phyloP scores from a whole-genome alignment of 202 grass and related monocot species.

The Carex sylvatica region DNA sequence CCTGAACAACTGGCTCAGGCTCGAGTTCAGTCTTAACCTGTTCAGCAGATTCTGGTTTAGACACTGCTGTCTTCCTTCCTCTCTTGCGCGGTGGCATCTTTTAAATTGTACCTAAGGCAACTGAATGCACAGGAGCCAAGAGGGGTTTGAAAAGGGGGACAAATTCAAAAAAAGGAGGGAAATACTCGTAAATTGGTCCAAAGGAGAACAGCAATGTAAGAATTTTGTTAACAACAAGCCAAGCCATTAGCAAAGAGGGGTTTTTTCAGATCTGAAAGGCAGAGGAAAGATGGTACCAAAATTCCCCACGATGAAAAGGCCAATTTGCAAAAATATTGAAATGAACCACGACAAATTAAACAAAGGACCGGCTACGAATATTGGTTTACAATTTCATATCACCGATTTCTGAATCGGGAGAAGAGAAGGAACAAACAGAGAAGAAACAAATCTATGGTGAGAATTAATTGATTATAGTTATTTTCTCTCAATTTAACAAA shows the following conservation, averaged over 20 bases:
- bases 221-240: slow-evolving; percentile 4
- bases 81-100: slow-evolving; percentile 28
- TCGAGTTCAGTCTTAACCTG: slow-evolving; percentile 18
- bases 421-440: not conserved
- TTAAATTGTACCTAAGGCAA: slow-evolving; percentile 25
- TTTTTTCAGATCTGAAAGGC: slow-evolving; percentile 2
- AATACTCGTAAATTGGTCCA: slow-evolving; percentile 24
- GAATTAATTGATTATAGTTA: slow-evolving; percentile 15
- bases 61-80: slow-evolving; percentile 7
- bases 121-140: slow-evolving; percentile 23
- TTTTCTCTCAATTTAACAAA: slow-evolving; percentile 1
- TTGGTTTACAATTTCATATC: slow-evolving; percentile 7
- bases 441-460: slow-evolving; percentile 8
- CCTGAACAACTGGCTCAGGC: slow-evolving; percentile 1
- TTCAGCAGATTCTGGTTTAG: slow-evolving; percentile 2
- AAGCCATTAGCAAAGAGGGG: slow-evolving; percentile 8
- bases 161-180: slow-evolving; percentile 32
- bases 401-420: slow-evolving; percentile 19
- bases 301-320: not conserved
- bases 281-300: not conserved
- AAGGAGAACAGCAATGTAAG: slow-evolving; percentile 17
- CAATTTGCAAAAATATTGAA: not conserved
- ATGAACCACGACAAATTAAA: not conserved
- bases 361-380: not conserved
- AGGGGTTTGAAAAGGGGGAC: slow-evolving; percentile 21